Evolutionary conservation across 306 rosid genomes (phyloP).

Genomic region (Cucumis hystrix): DNA sequence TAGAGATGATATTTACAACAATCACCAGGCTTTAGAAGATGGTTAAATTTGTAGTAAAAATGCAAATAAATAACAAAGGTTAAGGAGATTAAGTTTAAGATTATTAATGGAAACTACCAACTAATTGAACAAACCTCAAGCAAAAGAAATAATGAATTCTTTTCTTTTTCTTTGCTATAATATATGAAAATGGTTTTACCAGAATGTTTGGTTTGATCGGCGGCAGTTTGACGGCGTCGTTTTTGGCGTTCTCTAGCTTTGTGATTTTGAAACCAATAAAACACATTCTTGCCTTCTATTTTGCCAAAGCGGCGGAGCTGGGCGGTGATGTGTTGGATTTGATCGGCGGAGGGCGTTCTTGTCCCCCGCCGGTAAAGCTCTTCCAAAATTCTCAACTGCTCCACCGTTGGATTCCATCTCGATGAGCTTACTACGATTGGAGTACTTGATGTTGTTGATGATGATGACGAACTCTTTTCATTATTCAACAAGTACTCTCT

Average conservation of each 20-base stretch:
- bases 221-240: slow-evolving; percentile 84
- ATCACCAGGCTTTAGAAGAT: too few relatives aligned
- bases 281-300: slow-evolving; percentile 91
- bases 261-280: slow-evolving; percentile 96
- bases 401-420: slow-evolving; percentile 93
- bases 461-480: background rate
- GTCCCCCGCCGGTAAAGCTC: slow-evolving; percentile 74
- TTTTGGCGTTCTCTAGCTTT: slow-evolving; percentile 94
- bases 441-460: background rate
- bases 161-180: too few relatives aligned
- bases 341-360: slow-evolving; percentile 87
- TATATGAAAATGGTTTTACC: slow-evolving; percentile 3
- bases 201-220: slow-evolving; percentile 37
- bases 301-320: slow-evolving; percentile 78
- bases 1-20: too few relatives aligned
- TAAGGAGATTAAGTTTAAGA: too few relatives aligned
- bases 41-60: too few relatives aligned
- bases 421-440: slow-evolving; percentile 62
- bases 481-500: slow-evolving; percentile 18
- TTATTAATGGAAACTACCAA: too few relatives aligned
- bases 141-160: too few relatives aligned
- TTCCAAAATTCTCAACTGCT: slow-evolving; percentile 72
- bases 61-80: too few relatives aligned
- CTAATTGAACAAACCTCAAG: too few relatives aligned
- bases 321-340: slow-evolving; percentile 78